Percentiles rank a stretch among this genome's conserved stretches.
These are phyloP conservation scores for Sphagnum contortum DNA, from an alignment of 225 moss, liverwort and hornwort genomes.

Conservation along the genomic window DNA sequence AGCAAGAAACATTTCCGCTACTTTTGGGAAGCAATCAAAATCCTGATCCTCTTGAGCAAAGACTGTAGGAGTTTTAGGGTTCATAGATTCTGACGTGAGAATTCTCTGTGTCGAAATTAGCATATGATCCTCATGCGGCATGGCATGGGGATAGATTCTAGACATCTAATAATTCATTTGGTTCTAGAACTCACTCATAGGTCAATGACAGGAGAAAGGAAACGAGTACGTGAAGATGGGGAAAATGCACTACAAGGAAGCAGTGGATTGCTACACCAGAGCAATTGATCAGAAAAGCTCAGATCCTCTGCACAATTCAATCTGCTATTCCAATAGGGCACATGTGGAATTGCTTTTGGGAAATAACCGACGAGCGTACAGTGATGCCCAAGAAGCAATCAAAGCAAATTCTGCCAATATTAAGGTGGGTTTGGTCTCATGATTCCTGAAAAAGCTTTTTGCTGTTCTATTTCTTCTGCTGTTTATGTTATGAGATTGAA, in stretches of 20 bases:
- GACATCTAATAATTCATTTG: conserved; percentile 4
- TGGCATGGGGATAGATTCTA: background rate
- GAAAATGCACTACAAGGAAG: conserved; percentile 72
- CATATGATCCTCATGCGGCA: background rate
- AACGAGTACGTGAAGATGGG: conserved; percentile 87
- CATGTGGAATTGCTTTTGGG: conserved; percentile 83
- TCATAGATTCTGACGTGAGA: background rate
- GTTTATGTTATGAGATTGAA: too few relatives aligned
- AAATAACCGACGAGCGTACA: conserved; percentile 70
- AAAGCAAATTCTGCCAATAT: conserved; percentile 65
- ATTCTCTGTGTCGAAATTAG: conserved; percentile 1
- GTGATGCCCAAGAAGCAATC: conserved; percentile 76
- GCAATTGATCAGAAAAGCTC: conserved; percentile 58
- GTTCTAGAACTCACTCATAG: background rate
- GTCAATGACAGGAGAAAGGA: conserved; percentile 65
- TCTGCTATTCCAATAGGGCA: conserved; percentile 73
- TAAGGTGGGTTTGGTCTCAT: conserved; percentile 34
- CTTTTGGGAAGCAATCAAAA: too few relatives aligned
- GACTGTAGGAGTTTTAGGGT: background rate
- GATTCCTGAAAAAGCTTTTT: too few relatives aligned
- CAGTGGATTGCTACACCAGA: conserved; percentile 76
- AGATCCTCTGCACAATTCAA: conserved; percentile 57
- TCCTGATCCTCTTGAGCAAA: background rate
- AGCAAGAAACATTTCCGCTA: too few relatives aligned
- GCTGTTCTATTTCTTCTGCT: too few relatives aligned